Evolutionary conservation across 176 grass and related monocot species (phyloP), one percentile per base, ranked within the genome.

Genomic region (Carex littledalei): DNA sequence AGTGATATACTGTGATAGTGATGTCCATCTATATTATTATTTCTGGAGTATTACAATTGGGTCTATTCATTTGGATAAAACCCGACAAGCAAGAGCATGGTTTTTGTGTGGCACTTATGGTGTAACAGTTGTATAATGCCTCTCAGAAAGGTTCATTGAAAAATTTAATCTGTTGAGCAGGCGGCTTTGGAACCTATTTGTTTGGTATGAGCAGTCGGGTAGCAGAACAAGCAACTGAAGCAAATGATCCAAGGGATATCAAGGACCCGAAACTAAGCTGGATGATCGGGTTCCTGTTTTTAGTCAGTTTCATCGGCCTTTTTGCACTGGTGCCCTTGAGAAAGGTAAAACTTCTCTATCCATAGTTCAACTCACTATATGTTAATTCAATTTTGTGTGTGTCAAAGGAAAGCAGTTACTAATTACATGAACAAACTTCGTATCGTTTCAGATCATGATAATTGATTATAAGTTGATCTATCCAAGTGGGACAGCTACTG

Each of bases 211-310:
- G 94, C 81, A 87, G 81, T 8, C 91, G 54, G 89, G 91, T 97
- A 81, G 94, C 94, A 17, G 79, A 67, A 43, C 91, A 94, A 90
- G 83, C 91, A 45, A 91, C 89, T 0, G 91, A 97, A 86, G 89
- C 86, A 65, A 87, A 85, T 58, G 88, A 92, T 87, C 80, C 94
- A 53, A 79, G 86, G 31, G 88, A 97, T 61, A 94, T 97, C 47
- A 97, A 97, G 77, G 82, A 97, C 58, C 94, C 91, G 81, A 86
- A 90, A 80, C 84, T 97, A 54, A 89, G 94, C 61, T 97, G 94
- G 94, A 94, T 97, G 91, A 94, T 97, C 75, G 94, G 91, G 4
- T 97, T 97, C 68, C 82, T 94, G 76, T 97, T 97, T 87, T 87
- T 91, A 55, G 94, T 92, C 84, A 94, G 94, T 87, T 97, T 97